phyloP scores from a whole-genome alignment of 2,329 filamentous ascomycete species.

The Emydomyces testavorans region DNA sequence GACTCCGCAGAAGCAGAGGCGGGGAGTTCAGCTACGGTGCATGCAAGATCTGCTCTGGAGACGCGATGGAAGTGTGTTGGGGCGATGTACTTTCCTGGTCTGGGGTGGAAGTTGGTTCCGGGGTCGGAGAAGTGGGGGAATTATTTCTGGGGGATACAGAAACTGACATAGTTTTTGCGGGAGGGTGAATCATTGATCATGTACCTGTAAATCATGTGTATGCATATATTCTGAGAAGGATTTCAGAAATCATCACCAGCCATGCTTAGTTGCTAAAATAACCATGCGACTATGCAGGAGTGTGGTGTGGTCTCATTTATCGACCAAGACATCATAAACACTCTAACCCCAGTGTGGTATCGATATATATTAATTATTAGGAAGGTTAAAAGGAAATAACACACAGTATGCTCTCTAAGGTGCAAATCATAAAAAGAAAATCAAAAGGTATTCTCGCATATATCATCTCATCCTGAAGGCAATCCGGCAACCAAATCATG shows the following conservation, averaged over 20 bases:
- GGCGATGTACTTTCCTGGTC: constrained; percentile 76
- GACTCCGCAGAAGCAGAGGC: background rate
- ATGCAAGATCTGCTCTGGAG: constrained; percentile 5
- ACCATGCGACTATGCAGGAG: too few species aligned
- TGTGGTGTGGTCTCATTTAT: too few species aligned
- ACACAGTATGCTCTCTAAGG: background rate
- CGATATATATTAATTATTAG: background rate
- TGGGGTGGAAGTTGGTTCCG: constrained; percentile 76
- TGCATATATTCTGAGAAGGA: too few species aligned
- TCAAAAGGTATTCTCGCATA: background rate
- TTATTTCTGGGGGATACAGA: constrained; percentile 85
- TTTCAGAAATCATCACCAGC: too few species aligned
- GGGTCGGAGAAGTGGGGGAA: constrained; percentile 83
- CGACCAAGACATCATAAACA: background rate
- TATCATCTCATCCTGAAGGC: background rate
- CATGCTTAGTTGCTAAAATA: too few species aligned
- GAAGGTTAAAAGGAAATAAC: background rate
- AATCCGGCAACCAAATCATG: background rate
- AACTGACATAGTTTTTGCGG: constrained; percentile 22
- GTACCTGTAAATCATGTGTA: background rate
- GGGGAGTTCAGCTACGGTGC: constrained; percentile 5
- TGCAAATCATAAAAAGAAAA: background rate
- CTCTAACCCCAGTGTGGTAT: background rate
- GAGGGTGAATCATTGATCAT: background rate
- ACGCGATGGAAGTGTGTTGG: constrained; percentile 58